phyloP scores from a whole-genome alignment of 2,329 filamentous ascomycete species.

The Ascocoryne sarcoides region DNA sequence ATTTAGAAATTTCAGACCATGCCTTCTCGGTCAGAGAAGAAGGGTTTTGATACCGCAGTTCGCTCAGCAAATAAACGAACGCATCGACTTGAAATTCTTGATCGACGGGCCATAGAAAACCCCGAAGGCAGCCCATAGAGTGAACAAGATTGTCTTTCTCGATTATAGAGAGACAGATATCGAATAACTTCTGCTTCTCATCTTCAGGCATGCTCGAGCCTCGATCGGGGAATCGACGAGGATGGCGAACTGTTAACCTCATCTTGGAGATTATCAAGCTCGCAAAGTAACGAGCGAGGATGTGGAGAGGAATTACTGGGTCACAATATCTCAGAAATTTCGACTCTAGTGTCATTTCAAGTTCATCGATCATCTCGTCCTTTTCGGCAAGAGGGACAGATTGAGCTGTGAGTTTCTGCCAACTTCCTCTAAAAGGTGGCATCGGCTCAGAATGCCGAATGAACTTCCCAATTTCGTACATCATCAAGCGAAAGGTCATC shows the following conservation, averaged over 20 bases:
- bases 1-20: slow-evolving; percentile 11
- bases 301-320: slow-evolving; percentile 29
- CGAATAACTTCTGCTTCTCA: not conserved
- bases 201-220: not conserved
- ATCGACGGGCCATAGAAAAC: slow-evolving; percentile 24
- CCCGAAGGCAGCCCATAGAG: slow-evolving; percentile 15
- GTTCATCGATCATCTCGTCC: slow-evolving; percentile 9
- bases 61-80: slow-evolving; percentile 23
- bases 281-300: slow-evolving; percentile 15
- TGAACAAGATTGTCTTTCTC: slow-evolving; percentile 25
- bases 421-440: slow-evolving; percentile 4
- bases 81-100: slow-evolving; percentile 24
- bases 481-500: slow-evolving; percentile 1
- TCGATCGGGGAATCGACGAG: not conserved
- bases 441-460: slow-evolving; percentile 2
- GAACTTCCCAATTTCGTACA: slow-evolving; percentile 4
- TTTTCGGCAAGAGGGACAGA: slow-evolving; percentile 2
- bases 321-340: slow-evolving; percentile 34
- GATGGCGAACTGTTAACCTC: slow-evolving; percentile 19
- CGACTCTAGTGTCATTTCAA: slow-evolving; percentile 32
- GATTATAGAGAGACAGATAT: not conserved
- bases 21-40: slow-evolving; percentile 17
- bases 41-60: slow-evolving; percentile 15
- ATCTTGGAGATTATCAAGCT: slow-evolving; percentile 11
- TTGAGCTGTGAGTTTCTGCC: slow-evolving; percentile 2